These are phyloP conservation scores for Rhododendron ferrugineum DNA, from an alignment of 148 eudicot genomes.

Conservation along the genomic window DNA sequence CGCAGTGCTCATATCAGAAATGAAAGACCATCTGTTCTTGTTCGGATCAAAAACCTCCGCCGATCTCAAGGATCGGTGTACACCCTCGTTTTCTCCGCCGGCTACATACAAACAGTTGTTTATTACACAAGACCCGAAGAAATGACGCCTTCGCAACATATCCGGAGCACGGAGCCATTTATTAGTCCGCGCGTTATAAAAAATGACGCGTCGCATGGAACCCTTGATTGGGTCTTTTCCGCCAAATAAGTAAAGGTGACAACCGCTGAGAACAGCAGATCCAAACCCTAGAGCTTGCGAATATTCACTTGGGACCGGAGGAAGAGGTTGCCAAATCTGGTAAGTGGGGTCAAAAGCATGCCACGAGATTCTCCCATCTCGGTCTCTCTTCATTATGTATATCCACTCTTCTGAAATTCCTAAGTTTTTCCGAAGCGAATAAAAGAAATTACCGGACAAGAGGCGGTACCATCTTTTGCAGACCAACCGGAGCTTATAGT, in stretches of 20 bases:
- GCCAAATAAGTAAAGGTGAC: constrained; percentile 83
- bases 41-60: constrained; percentile 88
- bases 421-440: constrained; percentile 56
- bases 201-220: constrained; percentile 88
- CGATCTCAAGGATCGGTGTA: constrained; percentile 61
- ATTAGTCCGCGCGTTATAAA: constrained; percentile 82
- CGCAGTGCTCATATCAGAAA: constrained; percentile 82
- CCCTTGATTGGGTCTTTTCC: constrained; percentile 94
- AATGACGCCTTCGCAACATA: constrained; percentile 78
- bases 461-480: constrained; percentile 93
- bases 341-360: constrained; percentile 75
- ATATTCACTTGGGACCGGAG: constrained; percentile 89
- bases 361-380: constrained; percentile 80
- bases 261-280: constrained; percentile 88
- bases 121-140: constrained; percentile 85
- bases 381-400: constrained; percentile 73
- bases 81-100: constrained; percentile 84
- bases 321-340: constrained; percentile 85
- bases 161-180: constrained; percentile 98
- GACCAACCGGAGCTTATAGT: constrained; percentile 69
- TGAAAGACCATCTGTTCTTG: constrained; percentile 74
- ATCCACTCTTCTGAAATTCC: constrained; percentile 87
- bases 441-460: constrained; percentile 75
- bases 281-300: constrained; percentile 80
- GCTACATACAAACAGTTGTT: constrained; percentile 93